Conservation (phyloP, 2,329 filamentous ascomycete genomes). For the Verticillium klebahnii region DNA sequence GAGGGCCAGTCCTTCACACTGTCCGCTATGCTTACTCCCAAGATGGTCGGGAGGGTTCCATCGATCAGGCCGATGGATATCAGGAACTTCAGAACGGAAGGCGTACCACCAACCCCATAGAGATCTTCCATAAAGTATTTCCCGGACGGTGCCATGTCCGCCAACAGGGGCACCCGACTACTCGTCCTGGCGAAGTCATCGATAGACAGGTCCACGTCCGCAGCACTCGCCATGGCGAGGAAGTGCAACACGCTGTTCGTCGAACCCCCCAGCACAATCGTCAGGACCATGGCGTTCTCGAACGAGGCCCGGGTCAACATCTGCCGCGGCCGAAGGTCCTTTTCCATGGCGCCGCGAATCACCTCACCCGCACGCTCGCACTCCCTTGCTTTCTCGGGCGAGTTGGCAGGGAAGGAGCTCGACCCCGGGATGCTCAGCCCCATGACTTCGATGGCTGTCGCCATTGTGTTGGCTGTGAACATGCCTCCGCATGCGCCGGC, state of each 20-base stretch:
- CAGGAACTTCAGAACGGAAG: slow-evolving; percentile 79
- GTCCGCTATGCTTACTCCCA: slow-evolving; percentile 75
- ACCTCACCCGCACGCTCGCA: slow-evolving; percentile 76
- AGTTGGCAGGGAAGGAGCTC: slow-evolving; percentile 74
- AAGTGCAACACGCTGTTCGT: slow-evolving; percentile 89
- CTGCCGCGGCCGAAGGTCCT: slow-evolving; percentile 75
- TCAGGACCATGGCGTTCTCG: slow-evolving; percentile 84
- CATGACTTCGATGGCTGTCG: slow-evolving; percentile 84
- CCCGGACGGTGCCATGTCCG: slow-evolving; percentile 78
- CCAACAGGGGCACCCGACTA: slow-evolving; percentile 79
- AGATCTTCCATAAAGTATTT: slow-evolving; percentile 86
- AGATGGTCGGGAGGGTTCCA: slow-evolving; percentile 74
- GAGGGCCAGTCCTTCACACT: slow-evolving; percentile 75
- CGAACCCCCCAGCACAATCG: slow-evolving; percentile 85
- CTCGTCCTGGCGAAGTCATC: slow-evolving; percentile 80
- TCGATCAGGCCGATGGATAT: slow-evolving; percentile 74
- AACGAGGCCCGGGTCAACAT: slow-evolving; percentile 76
- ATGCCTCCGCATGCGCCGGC: slow-evolving; percentile 74
- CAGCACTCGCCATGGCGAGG: slow-evolving; percentile 84
- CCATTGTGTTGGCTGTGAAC: slow-evolving; percentile 95
- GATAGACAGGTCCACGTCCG: slow-evolving; percentile 69
- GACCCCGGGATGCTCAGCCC: slow-evolving; percentile 78
- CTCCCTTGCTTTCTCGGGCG: slow-evolving; percentile 80
- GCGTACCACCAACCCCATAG: slow-evolving; percentile 79
- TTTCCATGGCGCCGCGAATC: slow-evolving; percentile 74